Evolutionary conservation across 1,284 basidiomycete species (phyloP).

Genomic region (Papiliotrema laurentii): DNA sequence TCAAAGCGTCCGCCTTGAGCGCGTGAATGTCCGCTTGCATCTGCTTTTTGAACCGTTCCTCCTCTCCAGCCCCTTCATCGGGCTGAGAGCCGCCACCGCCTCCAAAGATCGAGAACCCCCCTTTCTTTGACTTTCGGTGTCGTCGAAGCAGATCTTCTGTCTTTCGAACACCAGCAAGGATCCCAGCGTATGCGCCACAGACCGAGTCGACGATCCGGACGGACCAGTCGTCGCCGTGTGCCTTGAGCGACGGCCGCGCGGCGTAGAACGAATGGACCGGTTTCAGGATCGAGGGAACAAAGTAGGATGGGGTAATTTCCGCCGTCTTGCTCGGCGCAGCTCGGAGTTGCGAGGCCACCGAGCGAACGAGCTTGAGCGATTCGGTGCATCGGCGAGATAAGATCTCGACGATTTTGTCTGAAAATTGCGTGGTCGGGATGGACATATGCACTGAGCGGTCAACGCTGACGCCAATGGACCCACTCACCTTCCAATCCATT

Average conservation of each 20-base stretch:
- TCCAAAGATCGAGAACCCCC: conserved; percentile 64
- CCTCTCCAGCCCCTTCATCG: conserved; percentile 59
- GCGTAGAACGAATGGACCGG: conserved; percentile 73
- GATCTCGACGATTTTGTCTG: conserved; percentile 64
- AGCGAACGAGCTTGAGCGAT: conserved; percentile 76
- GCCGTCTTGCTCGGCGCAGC: conserved; percentile 47
- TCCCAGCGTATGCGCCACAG: conserved; percentile 54
- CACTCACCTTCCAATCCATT: conserved; percentile 17
- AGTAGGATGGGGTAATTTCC: conserved; percentile 67
- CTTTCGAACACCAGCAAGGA: conserved; percentile 78
- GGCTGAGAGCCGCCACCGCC: conserved; percentile 12
- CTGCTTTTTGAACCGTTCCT: conserved; percentile 64
- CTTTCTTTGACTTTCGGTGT: conserved; percentile 77
- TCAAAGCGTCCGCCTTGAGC: conserved; percentile 66
- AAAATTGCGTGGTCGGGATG: conserved; percentile 37
- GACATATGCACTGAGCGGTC: conserved; percentile 16
- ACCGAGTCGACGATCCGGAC: conserved; percentile 69
- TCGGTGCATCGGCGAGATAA: conserved; percentile 75
- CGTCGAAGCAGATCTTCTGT: conserved; percentile 80
- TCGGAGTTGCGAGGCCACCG: conserved; percentile 80
- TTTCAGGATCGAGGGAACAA: conserved; percentile 71
- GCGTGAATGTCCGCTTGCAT: conserved; percentile 81
- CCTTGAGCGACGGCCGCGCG: conserved; percentile 58
- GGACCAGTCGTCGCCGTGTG: conserved; percentile 58
- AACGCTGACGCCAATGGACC: not conserved